Conservation (phyloP, 352 stramenopile species). For the Phytophthora melonis region DNA sequence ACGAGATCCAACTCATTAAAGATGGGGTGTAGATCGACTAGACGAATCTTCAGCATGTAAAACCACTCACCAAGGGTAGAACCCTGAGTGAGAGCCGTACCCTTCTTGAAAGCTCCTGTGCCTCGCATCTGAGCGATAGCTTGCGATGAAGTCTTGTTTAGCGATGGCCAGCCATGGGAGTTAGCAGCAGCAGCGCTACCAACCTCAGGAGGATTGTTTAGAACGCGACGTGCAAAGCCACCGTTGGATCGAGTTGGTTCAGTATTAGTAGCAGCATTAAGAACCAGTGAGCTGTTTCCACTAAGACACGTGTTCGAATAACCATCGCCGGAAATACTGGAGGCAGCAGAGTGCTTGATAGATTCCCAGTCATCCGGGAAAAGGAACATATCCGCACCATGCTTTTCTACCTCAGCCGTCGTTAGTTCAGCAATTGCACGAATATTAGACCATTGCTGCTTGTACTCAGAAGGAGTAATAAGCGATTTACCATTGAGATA, state of each 20-base stretch:
- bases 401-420: no score
- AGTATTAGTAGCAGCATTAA: background rate
- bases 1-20: background rate
- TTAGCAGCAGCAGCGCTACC: background rate
- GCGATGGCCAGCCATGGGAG: background rate
- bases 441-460: no score
- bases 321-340: background rate
- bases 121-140: conserved; percentile 2
- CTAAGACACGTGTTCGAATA: background rate
- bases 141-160: background rate
- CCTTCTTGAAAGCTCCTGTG: conserved; percentile 1
- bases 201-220: background rate
- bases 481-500: no score
- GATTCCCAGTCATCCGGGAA: no score
- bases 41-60: background rate
- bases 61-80: background rate
- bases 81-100: background rate
- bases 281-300: conserved; percentile 2
- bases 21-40: background rate
- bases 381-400: no score
- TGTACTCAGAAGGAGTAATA: no score
- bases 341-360: no score
- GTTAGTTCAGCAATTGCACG: no score
- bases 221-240: background rate
- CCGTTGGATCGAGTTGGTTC: background rate